phyloP scores from a whole-genome alignment of 179 eudicot species.

The Corrigiola litoralis region DNA sequence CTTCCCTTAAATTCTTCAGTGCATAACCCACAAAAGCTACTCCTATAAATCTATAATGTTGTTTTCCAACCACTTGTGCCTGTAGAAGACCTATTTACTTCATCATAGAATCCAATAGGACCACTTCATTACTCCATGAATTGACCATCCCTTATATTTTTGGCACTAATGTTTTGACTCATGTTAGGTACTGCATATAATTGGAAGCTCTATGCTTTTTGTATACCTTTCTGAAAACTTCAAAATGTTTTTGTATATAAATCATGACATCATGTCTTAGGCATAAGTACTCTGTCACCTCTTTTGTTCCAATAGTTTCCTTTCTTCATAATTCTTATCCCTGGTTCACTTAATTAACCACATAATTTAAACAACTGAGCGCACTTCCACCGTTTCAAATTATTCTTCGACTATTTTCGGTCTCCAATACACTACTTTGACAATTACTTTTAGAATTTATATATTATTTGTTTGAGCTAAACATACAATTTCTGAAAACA shows the following conservation, averaged over 20 bases:
- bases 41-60: background rate
- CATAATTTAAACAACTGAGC: background rate
- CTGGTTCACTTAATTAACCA: background rate
- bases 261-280: background rate
- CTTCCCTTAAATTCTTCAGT: background rate
- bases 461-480: too few species aligned
- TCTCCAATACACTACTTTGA: too few species aligned
- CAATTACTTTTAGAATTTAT: too few species aligned
- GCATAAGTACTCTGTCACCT: background rate
- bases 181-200: background rate
- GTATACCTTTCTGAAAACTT: background rate
- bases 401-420: too few species aligned
- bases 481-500: too few species aligned
- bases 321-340: too few species aligned
- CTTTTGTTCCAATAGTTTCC: too few species aligned
- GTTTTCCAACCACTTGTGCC: conserved; percentile 8
- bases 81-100: conserved; percentile 19
- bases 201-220: conserved; percentile 12
- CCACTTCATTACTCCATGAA: conserved; percentile 22
- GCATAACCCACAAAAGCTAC: background rate
- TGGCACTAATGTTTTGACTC: background rate
- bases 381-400: too few species aligned
- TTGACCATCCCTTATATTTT: conserved; percentile 20
- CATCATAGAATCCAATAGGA: conserved; percentile 26
- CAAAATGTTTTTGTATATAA: background rate